These are phyloP conservation scores for Suillus brevipes DNA, from an alignment of 768 basidiomycete species.

Conservation along the genomic window DNA sequence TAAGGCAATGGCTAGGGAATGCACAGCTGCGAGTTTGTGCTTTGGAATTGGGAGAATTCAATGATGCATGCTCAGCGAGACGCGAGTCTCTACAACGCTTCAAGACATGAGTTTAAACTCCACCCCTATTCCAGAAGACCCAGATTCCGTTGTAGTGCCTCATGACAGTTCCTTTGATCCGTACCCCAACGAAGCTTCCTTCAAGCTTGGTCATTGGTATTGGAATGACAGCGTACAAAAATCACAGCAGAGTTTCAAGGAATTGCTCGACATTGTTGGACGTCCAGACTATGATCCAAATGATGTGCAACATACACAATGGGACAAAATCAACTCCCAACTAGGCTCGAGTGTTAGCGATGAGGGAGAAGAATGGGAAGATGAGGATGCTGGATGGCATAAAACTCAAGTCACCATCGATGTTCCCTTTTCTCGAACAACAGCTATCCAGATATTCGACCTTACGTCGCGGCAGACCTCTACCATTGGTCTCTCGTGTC, in stretches of 20 bases:
- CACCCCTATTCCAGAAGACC: too few relatives aligned
- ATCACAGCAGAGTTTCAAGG: background rate
- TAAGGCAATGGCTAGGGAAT: too few relatives aligned
- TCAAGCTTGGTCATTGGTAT: conserved; percentile 21
- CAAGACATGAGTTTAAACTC: too few relatives aligned
- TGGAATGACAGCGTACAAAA: conserved; percentile 22
- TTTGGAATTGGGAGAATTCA: too few relatives aligned
- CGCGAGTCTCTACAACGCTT: too few relatives aligned
- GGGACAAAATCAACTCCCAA: background rate
- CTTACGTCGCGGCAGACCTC: too few relatives aligned
- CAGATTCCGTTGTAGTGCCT: background rate
- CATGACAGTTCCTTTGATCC: conserved; percentile 6
- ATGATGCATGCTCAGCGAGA: too few relatives aligned
- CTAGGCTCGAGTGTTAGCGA: background rate
- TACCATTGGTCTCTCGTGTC: too few relatives aligned
- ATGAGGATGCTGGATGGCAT: conserved; percentile 21
- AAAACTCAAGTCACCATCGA: conserved; percentile 10
- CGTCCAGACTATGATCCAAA: conserved; percentile 1
- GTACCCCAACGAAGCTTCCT: conserved; percentile 18
- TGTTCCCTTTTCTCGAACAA: conserved; percentile 14
- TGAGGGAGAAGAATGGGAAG: conserved; percentile 7
- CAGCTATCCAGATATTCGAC: background rate
- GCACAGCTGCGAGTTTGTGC: too few relatives aligned
- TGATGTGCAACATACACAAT: background rate
- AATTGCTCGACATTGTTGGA: conserved; percentile 11